A percentile compares a stretch with the other conserved stretches of the same genome.
Evolutionary conservation across 192 early-diverging fungal genomes (phyloP).

Genomic region (Kickxella alabastrina): DNA sequence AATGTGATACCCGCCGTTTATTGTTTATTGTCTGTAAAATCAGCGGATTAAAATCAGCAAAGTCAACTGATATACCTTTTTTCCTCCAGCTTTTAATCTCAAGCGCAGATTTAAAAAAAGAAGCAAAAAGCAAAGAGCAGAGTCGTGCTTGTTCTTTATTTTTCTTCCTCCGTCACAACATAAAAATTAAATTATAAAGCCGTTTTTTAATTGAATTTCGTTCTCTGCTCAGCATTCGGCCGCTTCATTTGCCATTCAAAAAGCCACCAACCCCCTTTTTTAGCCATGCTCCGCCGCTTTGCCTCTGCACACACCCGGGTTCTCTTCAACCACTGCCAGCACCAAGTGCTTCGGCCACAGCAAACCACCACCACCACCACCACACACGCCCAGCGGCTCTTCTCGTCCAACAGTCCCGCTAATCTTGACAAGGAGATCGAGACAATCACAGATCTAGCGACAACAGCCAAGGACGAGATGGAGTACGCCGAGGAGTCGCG

Average conservation of each 20-base stretch:
- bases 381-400: neutral
- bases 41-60: no score
- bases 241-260: no score
- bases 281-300: slow-evolving; percentile 20
- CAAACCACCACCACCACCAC: neutral
- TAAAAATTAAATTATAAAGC: no score
- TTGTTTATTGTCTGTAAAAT: no score
- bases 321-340: slow-evolving; percentile 7
- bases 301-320: slow-evolving; percentile 14
- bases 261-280: neutral
- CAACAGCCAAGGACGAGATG: slow-evolving; percentile 49
- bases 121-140: neutral
- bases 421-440: slow-evolving; percentile 48
- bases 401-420: neutral
- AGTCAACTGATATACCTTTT: no score
- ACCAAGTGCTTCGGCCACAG: neutral
- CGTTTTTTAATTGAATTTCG: neutral
- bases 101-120: neutral
- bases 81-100: neutral
- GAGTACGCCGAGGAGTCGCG: slow-evolving; percentile 51
- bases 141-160: no score
- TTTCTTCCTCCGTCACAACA: no score
- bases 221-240: no score
- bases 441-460: slow-evolving; percentile 42
- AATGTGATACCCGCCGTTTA: no score